phyloP scores from a whole-genome alignment of 129 eudicot species.

The Artemisia argyi region DNA sequence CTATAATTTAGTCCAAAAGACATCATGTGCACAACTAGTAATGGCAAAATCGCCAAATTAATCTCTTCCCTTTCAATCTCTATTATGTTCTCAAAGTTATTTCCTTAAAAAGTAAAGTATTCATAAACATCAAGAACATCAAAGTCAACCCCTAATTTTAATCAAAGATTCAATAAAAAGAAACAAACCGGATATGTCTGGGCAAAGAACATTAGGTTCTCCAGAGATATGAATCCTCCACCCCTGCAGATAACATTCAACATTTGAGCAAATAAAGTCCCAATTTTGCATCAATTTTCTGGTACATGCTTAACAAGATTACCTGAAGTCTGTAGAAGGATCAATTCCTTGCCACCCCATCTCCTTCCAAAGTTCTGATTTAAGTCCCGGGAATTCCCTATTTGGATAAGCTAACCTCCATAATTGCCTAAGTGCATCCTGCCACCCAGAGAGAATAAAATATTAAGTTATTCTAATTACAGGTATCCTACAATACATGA shows the following conservation, averaged over 20 bases:
- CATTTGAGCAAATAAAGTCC: conserved; percentile 5
- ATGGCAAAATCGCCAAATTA: background rate
- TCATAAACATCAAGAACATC: background rate
- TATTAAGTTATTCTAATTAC: too few relatives aligned
- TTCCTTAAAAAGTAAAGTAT: background rate
- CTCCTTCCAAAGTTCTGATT: conserved; percentile 95
- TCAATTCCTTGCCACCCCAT: conserved; percentile 99
- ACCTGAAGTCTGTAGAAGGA: conserved; percentile 99
- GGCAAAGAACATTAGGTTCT: conserved; percentile 92
- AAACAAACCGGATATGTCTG: conserved; percentile 75
- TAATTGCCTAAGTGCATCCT: conserved; percentile 87
- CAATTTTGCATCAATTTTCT: conserved; percentile 4
- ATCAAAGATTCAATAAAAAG: background rate
- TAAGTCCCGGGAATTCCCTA: conserved; percentile 79
- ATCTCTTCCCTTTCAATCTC: conserved; percentile 3
- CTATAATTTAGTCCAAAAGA: background rate
- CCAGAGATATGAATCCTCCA: conserved; percentile 92
- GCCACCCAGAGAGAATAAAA: conserved; percentile 16
- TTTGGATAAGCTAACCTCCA: conserved; percentile 92
- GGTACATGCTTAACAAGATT: background rate
- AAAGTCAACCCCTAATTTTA: too few relatives aligned
- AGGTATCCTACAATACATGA: too few relatives aligned
- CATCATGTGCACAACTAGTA: background rate
- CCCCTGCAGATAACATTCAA: conserved; percentile 60
- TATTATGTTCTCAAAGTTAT: background rate